These are phyloP conservation scores for Onygena corvina DNA, from an alignment of 2,329 filamentous ascomycete species.

Conservation along the genomic window DNA sequence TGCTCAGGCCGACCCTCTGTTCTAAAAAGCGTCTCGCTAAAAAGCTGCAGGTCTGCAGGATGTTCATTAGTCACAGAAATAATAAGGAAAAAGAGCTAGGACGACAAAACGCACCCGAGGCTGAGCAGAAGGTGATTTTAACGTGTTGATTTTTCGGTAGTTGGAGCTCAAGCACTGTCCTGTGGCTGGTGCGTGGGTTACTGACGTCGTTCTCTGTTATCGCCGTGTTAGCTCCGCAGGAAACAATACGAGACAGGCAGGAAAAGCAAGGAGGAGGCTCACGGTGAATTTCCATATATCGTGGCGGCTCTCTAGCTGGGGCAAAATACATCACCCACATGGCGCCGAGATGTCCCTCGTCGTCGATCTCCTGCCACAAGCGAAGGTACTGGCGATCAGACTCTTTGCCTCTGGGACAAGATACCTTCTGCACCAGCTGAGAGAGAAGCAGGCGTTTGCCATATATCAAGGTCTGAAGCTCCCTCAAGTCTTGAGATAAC, in stretches of 20 bases:
- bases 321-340: slow-evolving; percentile 8
- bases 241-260: no score
- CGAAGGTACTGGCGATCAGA: slow-evolving; percentile 15
- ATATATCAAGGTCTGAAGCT: slow-evolving; percentile 14
- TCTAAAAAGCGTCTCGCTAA: neutral
- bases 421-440: slow-evolving; percentile 12
- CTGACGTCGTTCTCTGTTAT: neutral
- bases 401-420: slow-evolving; percentile 7
- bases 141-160: neutral
- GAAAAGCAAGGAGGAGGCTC: neutral
- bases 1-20: no score
- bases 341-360: neutral
- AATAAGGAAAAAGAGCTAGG: neutral
- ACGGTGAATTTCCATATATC: slow-evolving; percentile 14
- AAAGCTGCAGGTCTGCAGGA: slow-evolving; percentile 1
- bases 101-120: neutral
- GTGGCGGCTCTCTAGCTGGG: slow-evolving; percentile 2
- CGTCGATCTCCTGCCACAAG: slow-evolving; percentile 8
- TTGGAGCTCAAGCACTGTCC: neutral
- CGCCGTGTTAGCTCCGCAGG: neutral
- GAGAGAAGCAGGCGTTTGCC: slow-evolving; percentile 11
- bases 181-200: neutral
- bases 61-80: neutral
- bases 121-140: neutral
- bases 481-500: slow-evolving; percentile 9